Evolutionary conservation across 345 rosid species (phyloP).

Genomic region (Durio zibethinus): DNA sequence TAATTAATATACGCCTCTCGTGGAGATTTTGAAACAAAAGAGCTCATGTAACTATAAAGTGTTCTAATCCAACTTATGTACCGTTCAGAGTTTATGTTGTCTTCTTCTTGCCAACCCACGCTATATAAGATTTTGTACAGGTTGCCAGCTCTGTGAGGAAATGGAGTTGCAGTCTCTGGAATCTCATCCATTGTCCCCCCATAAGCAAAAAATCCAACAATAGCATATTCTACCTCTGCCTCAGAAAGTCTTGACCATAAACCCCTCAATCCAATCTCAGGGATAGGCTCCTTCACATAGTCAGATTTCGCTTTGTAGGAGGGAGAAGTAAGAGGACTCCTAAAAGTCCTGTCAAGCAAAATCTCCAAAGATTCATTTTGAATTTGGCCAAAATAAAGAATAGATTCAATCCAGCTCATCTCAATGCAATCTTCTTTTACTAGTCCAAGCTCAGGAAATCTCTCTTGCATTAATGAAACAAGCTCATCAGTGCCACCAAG

Average conservation of each 20-base stretch:
- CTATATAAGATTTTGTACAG: constrained; percentile 51
- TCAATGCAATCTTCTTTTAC: background rate
- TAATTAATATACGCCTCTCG: constrained; percentile 56
- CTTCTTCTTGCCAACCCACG: constrained; percentile 35
- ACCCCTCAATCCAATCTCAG: constrained; percentile 37
- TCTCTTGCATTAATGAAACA: background rate
- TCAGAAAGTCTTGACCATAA: constrained; percentile 42
- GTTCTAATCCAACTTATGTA: constrained; percentile 39
- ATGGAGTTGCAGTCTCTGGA: constrained; percentile 41
- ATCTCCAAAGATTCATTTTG: background rate
- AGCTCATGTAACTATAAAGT: constrained; percentile 41
- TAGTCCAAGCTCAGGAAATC: constrained; percentile 7
- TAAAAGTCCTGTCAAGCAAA: background rate
- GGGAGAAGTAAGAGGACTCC: background rate
- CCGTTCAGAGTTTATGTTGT: background rate
- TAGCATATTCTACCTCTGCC: constrained; percentile 34
- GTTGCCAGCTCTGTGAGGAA: constrained; percentile 56
- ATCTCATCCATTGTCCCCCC: constrained; percentile 69
- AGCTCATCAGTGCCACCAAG: background rate
- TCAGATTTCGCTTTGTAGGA: constrained; percentile 58
- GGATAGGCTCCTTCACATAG: constrained; percentile 38
- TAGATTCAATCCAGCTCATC: constrained; percentile 9
- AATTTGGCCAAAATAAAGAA: background rate
- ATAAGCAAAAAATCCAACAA: constrained; percentile 52
- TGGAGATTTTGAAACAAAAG: constrained; percentile 49